phyloP scores from a whole-genome alignment of 2,329 filamentous ascomycete genomes.

The Aspergillus niger region DNA sequence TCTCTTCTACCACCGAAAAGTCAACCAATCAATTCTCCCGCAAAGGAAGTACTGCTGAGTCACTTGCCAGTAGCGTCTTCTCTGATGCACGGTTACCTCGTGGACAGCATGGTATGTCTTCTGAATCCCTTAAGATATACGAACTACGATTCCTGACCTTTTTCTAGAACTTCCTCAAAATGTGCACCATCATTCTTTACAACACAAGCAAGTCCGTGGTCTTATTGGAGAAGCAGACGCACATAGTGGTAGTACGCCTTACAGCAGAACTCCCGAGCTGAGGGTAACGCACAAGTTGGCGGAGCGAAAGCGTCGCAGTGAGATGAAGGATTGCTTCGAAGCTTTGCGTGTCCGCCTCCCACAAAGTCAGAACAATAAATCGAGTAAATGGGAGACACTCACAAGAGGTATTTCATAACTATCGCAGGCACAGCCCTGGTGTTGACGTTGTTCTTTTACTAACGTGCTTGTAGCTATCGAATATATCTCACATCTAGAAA shows the following conservation, averaged over 20 bases:
- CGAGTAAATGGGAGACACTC: constrained; percentile 56
- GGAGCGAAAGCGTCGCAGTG: constrained; percentile 54
- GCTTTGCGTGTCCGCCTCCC: constrained; percentile 48
- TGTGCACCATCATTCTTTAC: constrained; percentile 51
- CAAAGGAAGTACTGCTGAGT: constrained; percentile 51
- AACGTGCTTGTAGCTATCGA: constrained; percentile 45
- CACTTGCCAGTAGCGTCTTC: constrained; percentile 49
- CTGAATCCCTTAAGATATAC: neutral
- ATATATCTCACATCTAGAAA: constrained; percentile 50
- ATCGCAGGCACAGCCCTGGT: neutral
- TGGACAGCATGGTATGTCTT: constrained; percentile 49
- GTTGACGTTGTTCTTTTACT: neutral
- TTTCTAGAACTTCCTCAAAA: constrained; percentile 48
- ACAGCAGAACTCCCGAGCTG: constrained; percentile 53
- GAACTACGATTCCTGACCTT: neutral
- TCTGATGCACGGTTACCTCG: constrained; percentile 49
- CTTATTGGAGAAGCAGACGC: constrained; percentile 50
- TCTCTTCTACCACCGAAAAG: constrained; percentile 37
- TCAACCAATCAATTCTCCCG: constrained; percentile 43
- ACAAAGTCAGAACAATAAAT: constrained; percentile 52
- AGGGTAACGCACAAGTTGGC: constrained; percentile 54
- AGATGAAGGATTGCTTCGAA: constrained; percentile 57
- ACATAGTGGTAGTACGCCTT: constrained; percentile 46
- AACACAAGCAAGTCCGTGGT: constrained; percentile 51
- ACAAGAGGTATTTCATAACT: constrained; percentile 42